Evolutionary conservation across 176 grass and related monocot genomes (phyloP), one percentile per base, ranked within the genome.

Genomic region (Oryza glaberrima): DNA sequence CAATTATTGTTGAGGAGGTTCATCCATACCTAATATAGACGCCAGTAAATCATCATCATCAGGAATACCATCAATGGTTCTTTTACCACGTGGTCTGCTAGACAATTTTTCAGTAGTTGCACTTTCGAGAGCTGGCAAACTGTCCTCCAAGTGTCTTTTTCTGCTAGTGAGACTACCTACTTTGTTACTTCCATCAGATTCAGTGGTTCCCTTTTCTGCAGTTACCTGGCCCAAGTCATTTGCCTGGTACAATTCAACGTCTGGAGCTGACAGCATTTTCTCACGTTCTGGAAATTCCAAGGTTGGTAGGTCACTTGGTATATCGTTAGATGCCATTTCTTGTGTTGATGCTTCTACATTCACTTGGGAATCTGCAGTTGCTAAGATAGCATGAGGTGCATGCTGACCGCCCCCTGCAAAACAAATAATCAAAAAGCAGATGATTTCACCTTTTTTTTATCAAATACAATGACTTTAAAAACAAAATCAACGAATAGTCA

Each of bases 161-260:
- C 91, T 90, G 82, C 90, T 91, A 26, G 80, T 90, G 67, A 99
- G 90, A 87, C 86, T 94, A 49, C 84, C 87, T 36, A 94, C 79
- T 88, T 86, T 96, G 81, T 94, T 88, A 90, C 97, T 99, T 79
- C 90, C 94, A 89, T 99, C 97, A 67, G 91, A 96, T 76, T 96
- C 97, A 67, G 85, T 86, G 14, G 87, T 81, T 66, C 86, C 88
- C 83, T 88, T 99, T 91, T 99, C 97, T 79, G 88, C 86, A 56
- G 94, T 99, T 68, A 94, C 52, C 63, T 94, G 97, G 60, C 90
- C 94, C 79, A 92, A 86, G 65, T 92, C 90, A 90, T 94, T 94
- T 79, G 75, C 67, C 51, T 78, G 86, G 75, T 86, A 38, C 72
- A 78, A 74, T 86, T 90, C 79, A 80, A 72, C 68, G 67, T 78